phyloP scores from a whole-genome alignment of 2,329 filamentous ascomycete species.

The Penicillium sp. region DNA sequence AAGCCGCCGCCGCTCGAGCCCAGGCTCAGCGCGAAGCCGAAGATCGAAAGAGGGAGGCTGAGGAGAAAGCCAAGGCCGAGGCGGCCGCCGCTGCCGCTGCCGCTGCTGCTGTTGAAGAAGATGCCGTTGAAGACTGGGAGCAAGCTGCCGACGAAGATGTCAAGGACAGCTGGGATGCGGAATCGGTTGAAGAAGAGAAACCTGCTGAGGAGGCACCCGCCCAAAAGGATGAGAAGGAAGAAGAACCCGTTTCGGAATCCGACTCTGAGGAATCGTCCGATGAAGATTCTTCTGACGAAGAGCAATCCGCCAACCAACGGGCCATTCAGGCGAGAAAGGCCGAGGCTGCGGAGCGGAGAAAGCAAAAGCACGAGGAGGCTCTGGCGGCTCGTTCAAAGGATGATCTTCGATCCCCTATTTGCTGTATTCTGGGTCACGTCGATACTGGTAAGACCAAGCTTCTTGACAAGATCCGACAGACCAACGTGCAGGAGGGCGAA shows the following conservation, averaged over 20 bases:
- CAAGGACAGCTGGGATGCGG: constrained; percentile 90
- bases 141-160: constrained; percentile 66
- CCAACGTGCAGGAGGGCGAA: constrained; percentile 97
- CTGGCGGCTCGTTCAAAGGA: constrained; percentile 85
- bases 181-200: constrained; percentile 50
- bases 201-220: constrained; percentile 27
- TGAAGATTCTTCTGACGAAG: constrained; percentile 50
- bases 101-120: constrained; percentile 42
- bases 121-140: constrained; percentile 69
- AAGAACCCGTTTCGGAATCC: constrained; percentile 26
- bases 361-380: constrained; percentile 84
- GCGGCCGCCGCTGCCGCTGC: constrained; percentile 54
- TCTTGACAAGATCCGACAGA: constrained; percentile 94
- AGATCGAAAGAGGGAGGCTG: constrained; percentile 59
- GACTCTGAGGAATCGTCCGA: constrained; percentile 43
- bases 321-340: constrained; percentile 72
- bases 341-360: constrained; percentile 77
- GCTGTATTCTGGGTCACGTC: constrained; percentile 99
- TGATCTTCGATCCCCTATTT: constrained; percentile 92
- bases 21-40: constrained; percentile 41
- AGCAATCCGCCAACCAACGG: constrained; percentile 61
- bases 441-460: constrained; percentile 99
- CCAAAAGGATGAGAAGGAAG: constrained; percentile 20
- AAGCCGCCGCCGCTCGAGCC: constrained; percentile 42
- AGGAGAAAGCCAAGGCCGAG: constrained; percentile 66